Base-by-base conservation (phyloP, 108 stramenopile species). In the Chaetoceros muelleri region DNA sequence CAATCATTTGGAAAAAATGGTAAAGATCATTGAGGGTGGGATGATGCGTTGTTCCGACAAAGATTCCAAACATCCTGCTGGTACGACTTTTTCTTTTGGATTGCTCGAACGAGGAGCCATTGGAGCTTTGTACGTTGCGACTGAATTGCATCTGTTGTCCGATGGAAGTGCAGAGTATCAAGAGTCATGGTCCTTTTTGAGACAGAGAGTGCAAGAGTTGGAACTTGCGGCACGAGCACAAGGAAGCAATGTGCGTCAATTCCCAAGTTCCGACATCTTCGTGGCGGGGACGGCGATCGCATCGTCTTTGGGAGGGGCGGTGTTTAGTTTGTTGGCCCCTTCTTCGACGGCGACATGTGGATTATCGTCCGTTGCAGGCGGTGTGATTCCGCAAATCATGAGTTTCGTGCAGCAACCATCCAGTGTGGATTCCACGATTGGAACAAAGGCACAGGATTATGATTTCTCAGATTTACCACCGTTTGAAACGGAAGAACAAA, bases 61-160 rank as follows among this genome's bases (percentile, higher is more conserved):
- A 13, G 28, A 30, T 28, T 7, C 18, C 13, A 5, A 21, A 24
- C n/a, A n/a, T n/a, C n/a, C n/a, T n/a, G n/a, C n/a, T n/a, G n/a
- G n/a, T n/a, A n/a, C n/a, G n/a, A n/a, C 23, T 16, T 24, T 57
- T 65, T 52, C 61, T 23, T 51, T 50, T 34, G 28, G 57, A 55
- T 24, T 61, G 7, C 40, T 55, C 40, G 61, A 71, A 13, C 28
- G 80, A 26, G 64, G 84, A 7, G 75, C 65, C 2, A 61, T 93
- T 45, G 79, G 85, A 0, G 81, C 69, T 21, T 70, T 84, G 1
- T 93, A 88, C 52, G 74, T 82, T 2, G 70, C 91, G 0, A 79
- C 91, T 0, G 91, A 93, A 62, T 57, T 93, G 58, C 84, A 86
- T 61, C 52, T 93, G 22, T 56, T 93, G 44, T 67, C 79, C 40